Conservation (phyloP, 2,329 filamentous ascomycete genomes). For the Aspergillus hiratsukae region DNA sequence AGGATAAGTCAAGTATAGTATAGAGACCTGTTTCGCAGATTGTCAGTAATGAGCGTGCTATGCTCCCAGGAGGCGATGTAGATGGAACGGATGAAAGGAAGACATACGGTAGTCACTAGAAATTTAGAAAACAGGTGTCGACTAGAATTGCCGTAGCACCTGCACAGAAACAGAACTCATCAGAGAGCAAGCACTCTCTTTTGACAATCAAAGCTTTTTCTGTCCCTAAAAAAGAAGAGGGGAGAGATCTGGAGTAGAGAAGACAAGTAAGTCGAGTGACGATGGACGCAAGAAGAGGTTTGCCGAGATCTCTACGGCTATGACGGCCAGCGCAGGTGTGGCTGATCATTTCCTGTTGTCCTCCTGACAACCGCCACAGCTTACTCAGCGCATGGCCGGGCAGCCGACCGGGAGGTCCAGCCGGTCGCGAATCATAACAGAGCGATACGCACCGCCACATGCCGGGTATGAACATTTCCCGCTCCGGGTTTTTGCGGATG, state of each 20-base stretch:
- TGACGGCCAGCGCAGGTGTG: slow-evolving; percentile 21
- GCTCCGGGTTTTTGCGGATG: slow-evolving; percentile 16
- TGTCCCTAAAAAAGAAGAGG: slow-evolving; percentile 11
- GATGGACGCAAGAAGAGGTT: slow-evolving; percentile 4
- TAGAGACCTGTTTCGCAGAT: neutral
- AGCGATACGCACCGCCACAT: slow-evolving; percentile 18
- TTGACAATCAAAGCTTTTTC: slow-evolving; percentile 5
- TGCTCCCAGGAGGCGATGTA: neutral
- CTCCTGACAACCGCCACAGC: slow-evolving; percentile 7
- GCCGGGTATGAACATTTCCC: slow-evolving; percentile 20
- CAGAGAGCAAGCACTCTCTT: slow-evolving; percentile 36
- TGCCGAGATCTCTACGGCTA: slow-evolving; percentile 21
- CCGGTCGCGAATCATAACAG: neutral
- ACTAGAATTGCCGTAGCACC: slow-evolving; percentile 40
- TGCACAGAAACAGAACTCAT: slow-evolving; percentile 35
- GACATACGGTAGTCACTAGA: slow-evolving; percentile 12
- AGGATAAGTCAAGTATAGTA: neutral
- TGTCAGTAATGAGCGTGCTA: neutral
- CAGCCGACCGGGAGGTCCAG: neutral
- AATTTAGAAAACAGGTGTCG: slow-evolving; percentile 33
- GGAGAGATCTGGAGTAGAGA: neutral
- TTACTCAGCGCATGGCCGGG: slow-evolving; percentile 10
- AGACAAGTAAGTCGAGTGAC: neutral
- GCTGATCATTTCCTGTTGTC: slow-evolving; percentile 7
- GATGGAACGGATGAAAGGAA: slow-evolving; percentile 23